Evolutionary conservation across 441 rosid genomes (phyloP), one percentile per base, ranked within the genome.

Genomic region (Bocquillonia castaneifolia): DNA sequence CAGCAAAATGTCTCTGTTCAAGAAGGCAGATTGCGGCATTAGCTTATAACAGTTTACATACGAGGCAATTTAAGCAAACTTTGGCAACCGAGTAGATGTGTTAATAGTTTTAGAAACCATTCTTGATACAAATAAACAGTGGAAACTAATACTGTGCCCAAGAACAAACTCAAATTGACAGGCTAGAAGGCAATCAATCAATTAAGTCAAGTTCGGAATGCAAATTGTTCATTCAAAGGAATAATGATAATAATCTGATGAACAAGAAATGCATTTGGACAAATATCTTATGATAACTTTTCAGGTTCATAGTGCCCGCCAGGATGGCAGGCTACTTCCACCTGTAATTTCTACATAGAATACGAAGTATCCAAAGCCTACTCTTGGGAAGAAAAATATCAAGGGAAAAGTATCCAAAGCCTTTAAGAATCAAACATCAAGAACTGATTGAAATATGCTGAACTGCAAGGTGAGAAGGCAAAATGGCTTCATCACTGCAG

Each of bases 391-490:
- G 26, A 1, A 50, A 50, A 6, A 22, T 6, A 1, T n/a, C 17
- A 50, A 50, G 17, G 13, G 22, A 22, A 22, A 50, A 50, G 45
- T 31, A 51, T 36, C 32, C 34, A 52, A 34, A 37, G 17, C 47
- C 59, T 20, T 12, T 2, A n/a, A 50, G 44, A 56, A 47, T 28
- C 63, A 62, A 52, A 34, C 44, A 32, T 37, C 62, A 63, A 63
- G 23, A 32, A 63, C 22, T 55, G 6, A 55, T 54, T 60, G 53
- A 77, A 74, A 63, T n/a, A n/a, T 78, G 68, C 40, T 59, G 55
- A 76, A 80, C 67, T 50, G 53, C 54, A 32, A 58, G 40, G 53
- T 31, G 8, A 58, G 20, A 53, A 23, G 45, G 61, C 42, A 65
- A 23, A 20, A 25, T 34, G 13, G 28, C 59, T 44, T 51, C 57